Conservation (phyloP, 306 rosid species). For the Quillaja saponaria region DNA sequence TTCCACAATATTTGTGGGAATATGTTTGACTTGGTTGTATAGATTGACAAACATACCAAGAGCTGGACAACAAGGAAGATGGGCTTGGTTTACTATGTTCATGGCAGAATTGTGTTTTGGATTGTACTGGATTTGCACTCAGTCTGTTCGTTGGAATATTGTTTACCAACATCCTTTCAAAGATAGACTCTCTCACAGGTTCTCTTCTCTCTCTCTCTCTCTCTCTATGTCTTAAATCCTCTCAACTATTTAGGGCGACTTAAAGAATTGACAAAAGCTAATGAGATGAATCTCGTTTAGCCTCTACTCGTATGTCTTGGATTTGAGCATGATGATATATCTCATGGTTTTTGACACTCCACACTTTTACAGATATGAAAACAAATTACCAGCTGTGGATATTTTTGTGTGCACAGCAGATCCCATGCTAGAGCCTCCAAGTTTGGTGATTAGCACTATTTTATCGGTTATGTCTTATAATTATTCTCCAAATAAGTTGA, state of each 20-base stretch:
- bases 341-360: too few species aligned
- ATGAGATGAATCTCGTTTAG: too few species aligned
- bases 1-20: slow-evolving; percentile 38
- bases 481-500: slow-evolving; percentile 57
- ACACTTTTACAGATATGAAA: slow-evolving; percentile 42
- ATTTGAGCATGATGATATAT: too few species aligned
- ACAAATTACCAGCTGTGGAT: slow-evolving; percentile 51
- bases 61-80: slow-evolving; percentile 5
- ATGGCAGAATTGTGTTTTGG: slow-evolving; percentile 46
- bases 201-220: not conserved
- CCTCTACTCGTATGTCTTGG: too few species aligned
- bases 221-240: too few species aligned
- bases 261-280: too few species aligned
- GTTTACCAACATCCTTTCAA: slow-evolving; percentile 38
- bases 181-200: slow-evolving; percentile 51
- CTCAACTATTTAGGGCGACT: too few species aligned
- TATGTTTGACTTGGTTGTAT: slow-evolving; percentile 50
- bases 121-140: slow-evolving; percentile 63
- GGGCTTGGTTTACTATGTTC: slow-evolving; percentile 47
- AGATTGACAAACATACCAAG: slow-evolving; percentile 36
- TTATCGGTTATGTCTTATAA: slow-evolving; percentile 56
- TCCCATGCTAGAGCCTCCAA: slow-evolving; percentile 67
- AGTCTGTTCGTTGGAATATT: slow-evolving; percentile 52
- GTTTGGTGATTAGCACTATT: slow-evolving; percentile 61
- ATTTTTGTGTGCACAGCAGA: slow-evolving; percentile 79